Conservation (phyloP, 352 stramenopile species). For the Paralagenidium karlingii region DNA sequence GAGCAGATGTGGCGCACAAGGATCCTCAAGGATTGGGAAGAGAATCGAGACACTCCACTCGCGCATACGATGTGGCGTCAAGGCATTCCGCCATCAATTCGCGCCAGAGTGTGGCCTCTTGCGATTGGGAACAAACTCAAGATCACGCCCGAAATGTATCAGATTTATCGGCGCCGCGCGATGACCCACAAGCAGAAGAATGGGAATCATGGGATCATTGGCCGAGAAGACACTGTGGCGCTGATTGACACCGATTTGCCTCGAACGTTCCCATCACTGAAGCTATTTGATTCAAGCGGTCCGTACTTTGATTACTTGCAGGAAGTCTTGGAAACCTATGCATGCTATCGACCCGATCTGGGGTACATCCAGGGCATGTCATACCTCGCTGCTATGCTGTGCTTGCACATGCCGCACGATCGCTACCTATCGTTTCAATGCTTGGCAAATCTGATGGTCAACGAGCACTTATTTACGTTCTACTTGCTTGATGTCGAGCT, state of each 20-base stretch:
- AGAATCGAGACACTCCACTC: conserved; percentile 55
- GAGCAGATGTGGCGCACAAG: conserved; percentile 69
- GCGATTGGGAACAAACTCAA: conserved; percentile 79
- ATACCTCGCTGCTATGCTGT: conserved; percentile 76
- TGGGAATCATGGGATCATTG: conserved; percentile 15
- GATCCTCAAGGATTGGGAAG: conserved; percentile 67
- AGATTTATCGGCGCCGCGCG: conserved; percentile 62
- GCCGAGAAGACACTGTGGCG: conserved; percentile 61
- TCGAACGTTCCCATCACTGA: conserved; percentile 71
- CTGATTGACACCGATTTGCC: conserved; percentile 82
- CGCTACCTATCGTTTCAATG: conserved; percentile 76
- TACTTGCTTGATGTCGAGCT: conserved; percentile 74
- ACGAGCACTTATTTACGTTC: conserved; percentile 83
- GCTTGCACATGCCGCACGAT: conserved; percentile 75
- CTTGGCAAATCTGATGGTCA: conserved; percentile 77
- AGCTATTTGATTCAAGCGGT: conserved; percentile 61
- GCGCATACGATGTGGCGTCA: conserved; percentile 71
- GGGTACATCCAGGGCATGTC: conserved; percentile 87
- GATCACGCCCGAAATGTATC: conserved; percentile 78
- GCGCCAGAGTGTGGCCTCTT: conserved; percentile 68
- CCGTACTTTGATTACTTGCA: conserved; percentile 66
- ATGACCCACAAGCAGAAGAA: conserved; percentile 39
- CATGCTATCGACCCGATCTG: conserved; percentile 75
- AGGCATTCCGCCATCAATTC: conserved; percentile 72
- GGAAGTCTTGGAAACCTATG: conserved; percentile 79